phyloP scores from a whole-genome alignment of 768 basidiomycete genomes.

The Termitomyces eurrhizus region DNA sequence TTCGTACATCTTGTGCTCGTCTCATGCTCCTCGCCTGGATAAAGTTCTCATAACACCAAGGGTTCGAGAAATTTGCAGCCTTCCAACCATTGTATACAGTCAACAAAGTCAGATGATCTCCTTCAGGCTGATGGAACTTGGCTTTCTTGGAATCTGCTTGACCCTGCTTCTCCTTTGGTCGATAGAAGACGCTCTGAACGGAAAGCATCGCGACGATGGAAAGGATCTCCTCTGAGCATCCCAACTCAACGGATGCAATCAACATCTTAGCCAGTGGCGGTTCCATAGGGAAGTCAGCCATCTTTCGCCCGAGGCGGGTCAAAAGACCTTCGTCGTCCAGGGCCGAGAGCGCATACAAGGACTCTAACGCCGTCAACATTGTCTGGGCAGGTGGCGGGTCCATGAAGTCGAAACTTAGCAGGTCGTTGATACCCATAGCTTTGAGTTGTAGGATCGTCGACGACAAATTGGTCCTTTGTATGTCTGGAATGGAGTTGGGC shows the following conservation, averaged over 20 bases:
- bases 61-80: slow-evolving; percentile 91
- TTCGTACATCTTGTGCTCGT: slow-evolving; percentile 94
- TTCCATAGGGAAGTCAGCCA: slow-evolving; percentile 99
- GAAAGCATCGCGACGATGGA: slow-evolving; percentile 98
- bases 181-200: slow-evolving; percentile 94
- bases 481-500: slow-evolving; percentile 95
- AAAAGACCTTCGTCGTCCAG: slow-evolving; percentile 95
- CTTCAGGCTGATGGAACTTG: slow-evolving; percentile 99
- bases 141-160: slow-evolving; percentile 99
- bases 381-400: slow-evolving; percentile 97
- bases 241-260: slow-evolving; percentile 94
- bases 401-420: slow-evolving; percentile 99
- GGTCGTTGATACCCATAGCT: slow-evolving; percentile 98
- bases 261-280: slow-evolving; percentile 96
- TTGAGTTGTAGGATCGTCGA: slow-evolving; percentile 93
- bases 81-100: slow-evolving; percentile 99
- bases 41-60: slow-evolving; percentile 99
- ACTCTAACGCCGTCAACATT: slow-evolving; percentile 93
- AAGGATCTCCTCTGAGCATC: slow-evolving; percentile 96
- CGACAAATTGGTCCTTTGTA: slow-evolving; percentile 91
- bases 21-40: slow-evolving; percentile 98
- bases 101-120: slow-evolving; percentile 87
- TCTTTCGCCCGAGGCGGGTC: slow-evolving; percentile 93
- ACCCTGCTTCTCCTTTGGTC: slow-evolving; percentile 99
- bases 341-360: slow-evolving; percentile 92